Base-by-base conservation (phyloP, 176 grass and related monocot genomes). In the Tillandsia leiboldiana region DNA sequence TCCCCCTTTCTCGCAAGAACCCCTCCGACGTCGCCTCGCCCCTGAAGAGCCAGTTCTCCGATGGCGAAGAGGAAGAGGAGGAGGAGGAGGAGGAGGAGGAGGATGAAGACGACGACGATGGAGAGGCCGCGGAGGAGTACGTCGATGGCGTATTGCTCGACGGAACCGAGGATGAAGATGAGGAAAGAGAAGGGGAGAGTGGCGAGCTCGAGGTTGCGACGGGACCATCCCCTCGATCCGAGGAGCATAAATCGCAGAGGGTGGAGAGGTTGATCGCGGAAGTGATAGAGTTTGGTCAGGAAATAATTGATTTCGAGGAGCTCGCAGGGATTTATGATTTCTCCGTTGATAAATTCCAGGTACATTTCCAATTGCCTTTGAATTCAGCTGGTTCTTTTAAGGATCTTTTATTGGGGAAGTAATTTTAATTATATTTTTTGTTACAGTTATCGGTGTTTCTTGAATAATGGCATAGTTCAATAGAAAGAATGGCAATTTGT, bases 311-410 rank as follows among this genome's bases (percentile, higher is more conserved):
- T 76, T 92, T 87, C 74, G 81, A 92, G 27, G 86, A 92, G 76
- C 86, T 97, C 50, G 86, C 89, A 0, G 81, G 83, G 69, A 90
- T 90, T 65, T 97, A 97, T 75, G 77, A 97, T 64, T 97, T 92
- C 70, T 86, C 83, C 48, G 75, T 97, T 66, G 89, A 97, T 53
- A 92, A 84, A 75, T 97, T 97, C 75, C 93, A 97, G 93, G 92
- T 96, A 73, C 65, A 66, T 76, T 23, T 65, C 10, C 22, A 42
- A 42, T 42, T 42, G 0, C 33, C 3, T 42, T 12, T 51, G 20
- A 9, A 4, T 11, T 7, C 12, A 1, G 20, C 49, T 24, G 14
- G 13, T 29, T 51, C 62, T 62, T 0, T 12, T 51, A 53, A 24
- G 52, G 14, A 9, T 72, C 29, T 26, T 75, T 3, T 2, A 26